phyloP scores from a whole-genome alignment of 495 filamentous ascomycete species.

The Xanthoparmelia taractica region DNA sequence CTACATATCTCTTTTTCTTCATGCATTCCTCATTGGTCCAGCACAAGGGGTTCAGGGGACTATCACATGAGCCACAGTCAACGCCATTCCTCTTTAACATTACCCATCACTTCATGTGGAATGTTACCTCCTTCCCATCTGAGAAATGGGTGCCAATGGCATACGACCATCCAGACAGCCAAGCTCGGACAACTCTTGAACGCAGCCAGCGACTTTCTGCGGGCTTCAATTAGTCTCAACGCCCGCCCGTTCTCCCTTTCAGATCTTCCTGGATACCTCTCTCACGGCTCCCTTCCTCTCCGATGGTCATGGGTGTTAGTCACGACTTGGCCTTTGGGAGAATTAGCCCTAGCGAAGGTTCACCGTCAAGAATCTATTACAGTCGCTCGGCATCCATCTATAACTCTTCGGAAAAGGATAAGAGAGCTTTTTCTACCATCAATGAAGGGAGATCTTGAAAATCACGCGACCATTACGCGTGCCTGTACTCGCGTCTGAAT shows the following conservation, averaged over 20 bases:
- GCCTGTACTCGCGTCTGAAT: background rate
- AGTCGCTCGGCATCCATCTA: background rate
- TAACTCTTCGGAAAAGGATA: background rate
- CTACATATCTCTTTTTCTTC: conserved; percentile 4
- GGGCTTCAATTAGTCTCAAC: background rate
- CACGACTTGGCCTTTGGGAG: background rate
- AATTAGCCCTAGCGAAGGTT: background rate
- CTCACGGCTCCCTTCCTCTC: background rate
- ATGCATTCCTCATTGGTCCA: conserved; percentile 18
- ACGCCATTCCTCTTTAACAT: conserved; percentile 9
- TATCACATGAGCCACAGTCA: conserved; percentile 2
- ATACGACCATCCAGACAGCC: background rate
- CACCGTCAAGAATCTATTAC: background rate
- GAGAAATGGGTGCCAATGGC: background rate
- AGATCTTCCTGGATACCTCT: background rate
- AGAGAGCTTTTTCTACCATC: background rate
- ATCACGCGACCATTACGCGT: conserved; percentile 2
- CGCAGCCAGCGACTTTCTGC: background rate
- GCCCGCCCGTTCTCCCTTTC: background rate
- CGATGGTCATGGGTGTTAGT: background rate
- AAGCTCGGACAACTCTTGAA: background rate
- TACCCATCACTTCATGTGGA: conserved; percentile 5
- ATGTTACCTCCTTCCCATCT: background rate
- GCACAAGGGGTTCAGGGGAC: conserved; percentile 15
- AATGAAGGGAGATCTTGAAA: background rate